A percentile compares a stretch with the other conserved stretches of the same genome.
phyloP scores from a whole-genome alignment of 768 basidiomycete genomes.

The Gelatoporia subvermispora region DNA sequence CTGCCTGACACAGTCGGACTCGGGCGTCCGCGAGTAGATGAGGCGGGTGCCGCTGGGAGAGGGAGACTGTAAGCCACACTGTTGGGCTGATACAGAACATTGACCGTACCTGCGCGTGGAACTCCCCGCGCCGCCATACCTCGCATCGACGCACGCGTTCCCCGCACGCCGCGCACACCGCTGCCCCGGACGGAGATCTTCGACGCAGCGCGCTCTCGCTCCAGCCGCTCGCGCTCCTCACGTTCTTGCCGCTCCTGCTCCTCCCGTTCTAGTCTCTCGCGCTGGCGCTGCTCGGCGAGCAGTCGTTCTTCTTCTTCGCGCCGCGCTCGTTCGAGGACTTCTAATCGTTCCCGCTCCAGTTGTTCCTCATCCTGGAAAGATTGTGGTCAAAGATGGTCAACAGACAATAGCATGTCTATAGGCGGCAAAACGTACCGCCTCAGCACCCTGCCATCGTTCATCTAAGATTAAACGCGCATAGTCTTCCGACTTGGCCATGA shows the following conservation, averaged over 20 bases:
- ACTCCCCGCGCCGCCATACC: constrained; percentile 16
- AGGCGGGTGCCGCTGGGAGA: constrained; percentile 6
- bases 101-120: constrained; percentile 9
- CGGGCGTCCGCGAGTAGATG: constrained; percentile 5
- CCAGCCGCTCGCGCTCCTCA: constrained; percentile 37
- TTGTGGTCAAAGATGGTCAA: neutral
- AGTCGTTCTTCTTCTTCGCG: constrained; percentile 31
- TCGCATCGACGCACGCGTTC: constrained; percentile 62
- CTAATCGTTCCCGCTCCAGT: constrained; percentile 40
- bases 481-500: constrained; percentile 67
- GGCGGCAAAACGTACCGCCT: constrained; percentile 44
- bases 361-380: constrained; percentile 51
- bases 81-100: neutral
- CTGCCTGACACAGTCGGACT: neutral
- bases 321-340: constrained; percentile 33
- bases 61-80: too few species aligned
- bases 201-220: constrained; percentile 42
- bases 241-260: constrained; percentile 41
- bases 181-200: constrained; percentile 32
- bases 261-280: constrained; percentile 47
- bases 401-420: neutral
- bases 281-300: constrained; percentile 29
- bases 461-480: constrained; percentile 68
- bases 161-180: constrained; percentile 65
- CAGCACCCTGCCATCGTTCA: constrained; percentile 71